phyloP scores from a whole-genome alignment of 2,329 filamentous ascomycete genomes.

The Apiospora aurea region DNA sequence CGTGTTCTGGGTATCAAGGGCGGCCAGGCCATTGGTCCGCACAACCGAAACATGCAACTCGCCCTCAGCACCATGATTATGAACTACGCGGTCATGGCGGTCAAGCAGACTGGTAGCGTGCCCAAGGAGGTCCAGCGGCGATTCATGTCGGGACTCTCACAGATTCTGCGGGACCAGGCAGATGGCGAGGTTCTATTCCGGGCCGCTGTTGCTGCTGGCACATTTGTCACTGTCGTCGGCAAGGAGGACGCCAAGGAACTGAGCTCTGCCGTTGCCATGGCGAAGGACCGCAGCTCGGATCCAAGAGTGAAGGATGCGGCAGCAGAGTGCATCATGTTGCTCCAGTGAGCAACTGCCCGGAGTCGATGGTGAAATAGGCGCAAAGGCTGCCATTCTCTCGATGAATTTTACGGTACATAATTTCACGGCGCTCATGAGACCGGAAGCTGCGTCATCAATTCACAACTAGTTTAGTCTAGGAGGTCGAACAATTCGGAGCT shows the following conservation, averaged over 20 bases:
- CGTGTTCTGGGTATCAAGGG: conserved; percentile 62
- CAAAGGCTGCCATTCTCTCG: neutral
- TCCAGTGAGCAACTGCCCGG: conserved; percentile 33
- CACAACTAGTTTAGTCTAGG: neutral
- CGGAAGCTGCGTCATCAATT: neutral
- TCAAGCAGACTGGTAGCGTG: conserved; percentile 42
- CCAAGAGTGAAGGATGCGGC: conserved; percentile 55
- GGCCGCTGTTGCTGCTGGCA: conserved; percentile 82
- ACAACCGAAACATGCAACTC: conserved; percentile 82
- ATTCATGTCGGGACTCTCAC: conserved; percentile 67
- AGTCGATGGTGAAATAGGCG: neutral
- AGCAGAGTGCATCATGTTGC: conserved; percentile 52
- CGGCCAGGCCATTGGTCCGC: conserved; percentile 56
- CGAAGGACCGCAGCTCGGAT: conserved; percentile 53
- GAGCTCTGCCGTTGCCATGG: conserved; percentile 51
- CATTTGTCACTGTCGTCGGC: conserved; percentile 68
- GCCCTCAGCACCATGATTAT: conserved; percentile 83
- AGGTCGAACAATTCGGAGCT: neutral
- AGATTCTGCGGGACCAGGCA: conserved; percentile 68
- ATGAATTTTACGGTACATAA: neutral
- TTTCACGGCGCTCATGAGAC: neutral
- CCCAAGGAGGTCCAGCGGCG: conserved; percentile 51
- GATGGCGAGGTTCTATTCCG: conserved; percentile 88
- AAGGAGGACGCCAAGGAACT: conserved; percentile 52
- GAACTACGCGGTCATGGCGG: conserved; percentile 82